A percentile compares a stretch with the other conserved stretches of the same genome.
phyloP scores from a whole-genome alignment of 345 rosid genomes.

The Brassica incana region DNA sequence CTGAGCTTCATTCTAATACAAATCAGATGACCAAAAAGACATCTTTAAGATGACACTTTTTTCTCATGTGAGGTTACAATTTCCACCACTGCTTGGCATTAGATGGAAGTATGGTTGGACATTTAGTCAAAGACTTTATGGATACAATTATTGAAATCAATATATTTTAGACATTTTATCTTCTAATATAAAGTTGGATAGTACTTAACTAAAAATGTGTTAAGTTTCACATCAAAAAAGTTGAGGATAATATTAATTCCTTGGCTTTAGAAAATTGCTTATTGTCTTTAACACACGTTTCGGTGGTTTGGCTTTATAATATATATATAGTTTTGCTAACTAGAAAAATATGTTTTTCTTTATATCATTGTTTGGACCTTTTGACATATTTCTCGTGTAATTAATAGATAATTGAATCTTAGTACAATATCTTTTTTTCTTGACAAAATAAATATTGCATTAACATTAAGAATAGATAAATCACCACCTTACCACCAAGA shows the following conservation, averaged over 20 bases:
- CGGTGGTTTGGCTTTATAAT: not conserved
- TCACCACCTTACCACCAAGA: not conserved
- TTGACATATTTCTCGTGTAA: not conserved
- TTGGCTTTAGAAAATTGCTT: not conserved
- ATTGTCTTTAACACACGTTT: not conserved
- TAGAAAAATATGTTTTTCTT: not conserved
- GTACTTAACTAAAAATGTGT: constrained; percentile 20
- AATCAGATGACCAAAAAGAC: no score
- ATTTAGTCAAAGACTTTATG: constrained; percentile 30
- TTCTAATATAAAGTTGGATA: constrained; percentile 18
- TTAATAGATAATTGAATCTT: not conserved
- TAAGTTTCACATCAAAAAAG: constrained; percentile 30
- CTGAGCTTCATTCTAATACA: no score
- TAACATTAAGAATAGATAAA: not conserved
- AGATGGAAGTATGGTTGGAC: constrained; percentile 19
- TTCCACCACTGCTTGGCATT: constrained; percentile 27
- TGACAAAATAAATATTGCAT: not conserved
- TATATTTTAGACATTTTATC: constrained; percentile 21
- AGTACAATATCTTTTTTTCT: not conserved
- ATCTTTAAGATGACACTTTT: not conserved
- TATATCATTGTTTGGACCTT: not conserved
- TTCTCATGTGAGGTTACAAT: not conserved
- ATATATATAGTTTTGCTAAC: not conserved
- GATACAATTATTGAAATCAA: constrained; percentile 31
- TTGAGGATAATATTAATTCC: not conserved